Evolutionary conservation across 345 rosid genomes (phyloP), one percentile per base, ranked within the genome.

Genomic region (Boechera stricta): DNA sequence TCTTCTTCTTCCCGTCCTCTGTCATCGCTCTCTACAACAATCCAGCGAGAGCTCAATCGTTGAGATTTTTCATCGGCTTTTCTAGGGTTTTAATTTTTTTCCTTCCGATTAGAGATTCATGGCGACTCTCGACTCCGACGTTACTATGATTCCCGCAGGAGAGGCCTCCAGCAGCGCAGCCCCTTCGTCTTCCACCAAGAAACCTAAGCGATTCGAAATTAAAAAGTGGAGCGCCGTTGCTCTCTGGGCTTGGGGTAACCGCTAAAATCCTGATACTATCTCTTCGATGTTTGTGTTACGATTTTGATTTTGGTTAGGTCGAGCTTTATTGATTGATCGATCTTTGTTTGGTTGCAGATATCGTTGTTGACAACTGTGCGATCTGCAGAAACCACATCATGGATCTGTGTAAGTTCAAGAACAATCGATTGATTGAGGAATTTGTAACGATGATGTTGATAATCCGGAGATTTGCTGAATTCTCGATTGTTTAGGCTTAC

Each of bases 171-270:
- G 85, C 81, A 82, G 79, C 77, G 64, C 77, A n/a, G 85, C 72
- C 6, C 51, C 91, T 29, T 88, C 93, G 0, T 84, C 87, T 3
- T 90, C 89, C 26, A 58, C 81, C 12, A 87, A 90, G 91, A 91
- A 92, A 80, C 84, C 96, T 16, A 91, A 95, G 80, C 82, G 87
- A 28, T 92, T 92, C 68, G 99, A 92, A 75, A 90, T 95, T 70
- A 95, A 92, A 31, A 95, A 92, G 86, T 92, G 99, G 99, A 91
- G 86, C 64, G 94, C 99, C 42, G 97, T 95, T 41, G 79, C 97
- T 4, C 97, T 95, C 61, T 95, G 98, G 97, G 97, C 97, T 24
- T 95, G 96, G 98, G 99, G 98, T 94, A 75, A 38, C 31, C 68
- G 48, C 63, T 24, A 36, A 64, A 77, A 49, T 82, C 83, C 78